phyloP scores from a whole-genome alignment of 345 rosid genomes.

The Gossypium stocksii region DNA sequence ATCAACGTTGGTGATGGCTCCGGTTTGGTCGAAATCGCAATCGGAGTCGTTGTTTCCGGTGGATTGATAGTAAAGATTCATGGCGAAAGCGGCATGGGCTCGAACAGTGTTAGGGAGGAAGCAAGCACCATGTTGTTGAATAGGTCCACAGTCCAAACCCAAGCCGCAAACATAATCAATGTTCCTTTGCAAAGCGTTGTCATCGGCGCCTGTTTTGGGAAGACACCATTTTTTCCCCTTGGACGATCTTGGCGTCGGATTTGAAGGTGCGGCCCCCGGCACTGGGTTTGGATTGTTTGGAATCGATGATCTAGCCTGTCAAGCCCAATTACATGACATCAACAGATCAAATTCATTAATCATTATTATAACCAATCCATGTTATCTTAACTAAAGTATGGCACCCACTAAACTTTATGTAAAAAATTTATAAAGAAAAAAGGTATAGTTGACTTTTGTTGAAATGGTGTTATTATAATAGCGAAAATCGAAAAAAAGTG shows the following conservation, averaged over 20 bases:
- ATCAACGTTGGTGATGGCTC: slow-evolving; percentile 34
- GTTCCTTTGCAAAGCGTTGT: slow-evolving; percentile 53
- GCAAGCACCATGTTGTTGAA: slow-evolving; percentile 45
- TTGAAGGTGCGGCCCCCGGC: not conserved
- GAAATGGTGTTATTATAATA: no score
- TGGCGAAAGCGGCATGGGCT: slow-evolving; percentile 66
- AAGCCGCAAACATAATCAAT: slow-evolving; percentile 66
- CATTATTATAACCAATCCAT: no score
- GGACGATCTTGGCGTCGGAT: slow-evolving; percentile 17
- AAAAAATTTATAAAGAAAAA: no score
- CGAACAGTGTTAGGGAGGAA: slow-evolving; percentile 56
- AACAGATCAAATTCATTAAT: not conserved
- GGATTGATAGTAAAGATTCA: slow-evolving; percentile 65
- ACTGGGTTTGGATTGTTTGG: slow-evolving; percentile 33
- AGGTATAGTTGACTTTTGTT: no score
- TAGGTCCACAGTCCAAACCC: slow-evolving; percentile 51
- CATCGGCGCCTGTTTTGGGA: slow-evolving; percentile 42
- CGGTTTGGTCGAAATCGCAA: slow-evolving; percentile 60
- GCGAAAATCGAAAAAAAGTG: no score
- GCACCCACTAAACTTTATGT: no score
- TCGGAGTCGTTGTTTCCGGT: slow-evolving; percentile 41
- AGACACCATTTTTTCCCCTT: slow-evolving; percentile 44
- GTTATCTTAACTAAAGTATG: no score
- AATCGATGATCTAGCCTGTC: slow-evolving; percentile 49
- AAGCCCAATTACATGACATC: not conserved